Base-by-base conservation (phyloP, 176 grass and related monocot species). In the Raddia distichophylla region DNA sequence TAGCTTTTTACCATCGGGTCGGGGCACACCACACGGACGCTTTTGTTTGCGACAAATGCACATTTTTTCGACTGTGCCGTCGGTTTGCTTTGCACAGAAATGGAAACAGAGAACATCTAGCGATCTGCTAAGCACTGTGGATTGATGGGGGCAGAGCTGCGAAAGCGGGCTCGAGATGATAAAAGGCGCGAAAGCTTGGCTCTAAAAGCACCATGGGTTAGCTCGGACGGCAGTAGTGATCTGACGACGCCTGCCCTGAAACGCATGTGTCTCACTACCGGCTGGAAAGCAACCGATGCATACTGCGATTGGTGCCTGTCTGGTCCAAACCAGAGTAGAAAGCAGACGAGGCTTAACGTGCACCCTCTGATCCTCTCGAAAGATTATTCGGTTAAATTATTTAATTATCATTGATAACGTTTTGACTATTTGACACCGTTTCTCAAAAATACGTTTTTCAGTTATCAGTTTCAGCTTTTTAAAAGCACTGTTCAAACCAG, bases 311-410 rank as follows among this genome's bases (percentile, higher is more conserved):
- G 40, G 40, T 55, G 75, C 44, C 44, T 82, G 64, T 76, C 72
- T 70, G 45, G 72, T 82, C 64, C 79, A 77, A 72, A 64, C 49
- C 16, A 58, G 16, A 18, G 46, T 74, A 59, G 73, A 87, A 78
- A 87, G 86, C 66, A 40, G 37, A 22, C 6, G 80, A 47, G 77
- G 79, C 73, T 73, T 87, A 64, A 82, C 46, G 57, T 64, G 56
- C 63, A 87, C 73, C 53, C 78, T 67, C 15, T 71, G 27, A 27
- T 27, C 27, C 27, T 27, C 27, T 27, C 27, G 27, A 27, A 27
- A 27, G 27, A 27, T 27, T 27, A 27, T 27, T 27, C 27, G 27
- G 27, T 27, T 27, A 27, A 27, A 27, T 27, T 27, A 27, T 27
- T 27, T 1, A 27, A 27, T 27, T 27, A 27, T 27, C 27, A 27